Evolutionary conservation across 352 stramenopile species (phyloP).

Genomic region (Phytophthora sp.): DNA sequence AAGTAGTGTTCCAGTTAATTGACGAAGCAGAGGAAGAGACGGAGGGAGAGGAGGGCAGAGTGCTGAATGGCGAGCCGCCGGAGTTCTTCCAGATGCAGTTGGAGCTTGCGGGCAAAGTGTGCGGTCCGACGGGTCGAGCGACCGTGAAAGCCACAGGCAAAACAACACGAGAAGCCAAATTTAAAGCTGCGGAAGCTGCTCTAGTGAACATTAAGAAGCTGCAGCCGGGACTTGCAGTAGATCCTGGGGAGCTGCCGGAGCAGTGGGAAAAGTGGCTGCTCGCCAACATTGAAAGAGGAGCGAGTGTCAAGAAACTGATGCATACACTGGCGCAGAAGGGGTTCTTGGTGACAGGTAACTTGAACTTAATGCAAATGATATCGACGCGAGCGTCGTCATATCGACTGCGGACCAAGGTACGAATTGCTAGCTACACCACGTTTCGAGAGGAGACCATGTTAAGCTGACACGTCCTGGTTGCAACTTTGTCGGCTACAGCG

Average conservation of each 20-base stretch:
- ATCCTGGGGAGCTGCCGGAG: slow-evolving; percentile 52
- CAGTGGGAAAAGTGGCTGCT: slow-evolving; percentile 71
- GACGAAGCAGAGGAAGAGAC: no score
- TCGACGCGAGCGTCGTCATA: slow-evolving; percentile 59
- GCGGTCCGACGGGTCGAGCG: slow-evolving; percentile 41
- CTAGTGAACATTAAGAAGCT: slow-evolving; percentile 63
- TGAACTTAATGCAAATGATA: slow-evolving; percentile 68
- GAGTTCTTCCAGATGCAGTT: slow-evolving; percentile 53
- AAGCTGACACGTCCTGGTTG: slow-evolving; percentile 22
- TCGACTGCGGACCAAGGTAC: slow-evolving; percentile 52
- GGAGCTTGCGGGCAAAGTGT: slow-evolving; percentile 59
- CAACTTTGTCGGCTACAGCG: slow-evolving; percentile 36
- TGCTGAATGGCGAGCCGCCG: not conserved
- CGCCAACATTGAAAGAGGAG: slow-evolving; percentile 63
- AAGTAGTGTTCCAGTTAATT: slow-evolving; percentile 55
- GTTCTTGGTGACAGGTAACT: slow-evolving; percentile 60
- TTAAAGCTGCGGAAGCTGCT: slow-evolving; percentile 64
- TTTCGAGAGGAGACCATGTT: not conserved
- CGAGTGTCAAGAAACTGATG: slow-evolving; percentile 56
- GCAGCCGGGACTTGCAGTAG: slow-evolving; percentile 63
- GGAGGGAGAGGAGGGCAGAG: slow-evolving; percentile 31
- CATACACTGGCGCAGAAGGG: slow-evolving; percentile 61
- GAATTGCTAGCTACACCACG: not conserved
- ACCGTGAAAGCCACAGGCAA: slow-evolving; percentile 51
- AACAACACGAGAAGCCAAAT: slow-evolving; percentile 76